Conservation (phyloP, 106 monocot genomes). For the Agapanthus africanus region DNA sequence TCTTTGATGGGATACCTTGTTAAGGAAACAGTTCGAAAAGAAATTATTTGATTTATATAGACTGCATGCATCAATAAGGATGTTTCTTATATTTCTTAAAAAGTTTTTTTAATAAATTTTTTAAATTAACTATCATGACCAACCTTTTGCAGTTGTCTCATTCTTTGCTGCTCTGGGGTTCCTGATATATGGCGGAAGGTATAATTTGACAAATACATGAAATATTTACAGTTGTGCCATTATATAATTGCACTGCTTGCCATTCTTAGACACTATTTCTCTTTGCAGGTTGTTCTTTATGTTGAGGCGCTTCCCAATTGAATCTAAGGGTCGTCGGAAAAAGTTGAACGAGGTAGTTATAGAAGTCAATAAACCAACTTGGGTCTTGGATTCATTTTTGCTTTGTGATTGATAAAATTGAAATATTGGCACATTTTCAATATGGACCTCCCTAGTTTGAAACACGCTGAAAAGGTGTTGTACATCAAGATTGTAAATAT, state of each 20-base stretch:
- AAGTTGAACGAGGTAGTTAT: constrained; percentile 63
- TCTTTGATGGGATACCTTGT: no score
- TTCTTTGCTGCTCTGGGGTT: constrained; percentile 78
- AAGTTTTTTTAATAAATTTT: background rate
- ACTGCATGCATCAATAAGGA: background rate
- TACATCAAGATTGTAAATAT: no score
- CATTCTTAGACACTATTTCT: background rate
- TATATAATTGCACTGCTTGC: background rate
- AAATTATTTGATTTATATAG: no score
- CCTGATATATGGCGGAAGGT: constrained; percentile 89
- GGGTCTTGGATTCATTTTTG: no score
- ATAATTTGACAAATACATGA: background rate
- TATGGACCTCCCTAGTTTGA: no score
- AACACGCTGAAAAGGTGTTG: no score
- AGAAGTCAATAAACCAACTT: no score
- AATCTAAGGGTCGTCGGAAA: constrained; percentile 59
- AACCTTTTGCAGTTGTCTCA: constrained; percentile 51
- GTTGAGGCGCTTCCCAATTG: constrained; percentile 59
- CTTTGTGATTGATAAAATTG: no score
- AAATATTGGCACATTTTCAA: no score
- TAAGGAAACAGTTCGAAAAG: no score
- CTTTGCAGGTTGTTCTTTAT: constrained; percentile 57
- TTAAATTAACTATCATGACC: background rate
- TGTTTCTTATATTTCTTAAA: background rate
- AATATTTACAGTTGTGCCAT: background rate